Conservation (phyloP, 176 grass and related monocot genomes). For the Carex kokanica region DNA sequence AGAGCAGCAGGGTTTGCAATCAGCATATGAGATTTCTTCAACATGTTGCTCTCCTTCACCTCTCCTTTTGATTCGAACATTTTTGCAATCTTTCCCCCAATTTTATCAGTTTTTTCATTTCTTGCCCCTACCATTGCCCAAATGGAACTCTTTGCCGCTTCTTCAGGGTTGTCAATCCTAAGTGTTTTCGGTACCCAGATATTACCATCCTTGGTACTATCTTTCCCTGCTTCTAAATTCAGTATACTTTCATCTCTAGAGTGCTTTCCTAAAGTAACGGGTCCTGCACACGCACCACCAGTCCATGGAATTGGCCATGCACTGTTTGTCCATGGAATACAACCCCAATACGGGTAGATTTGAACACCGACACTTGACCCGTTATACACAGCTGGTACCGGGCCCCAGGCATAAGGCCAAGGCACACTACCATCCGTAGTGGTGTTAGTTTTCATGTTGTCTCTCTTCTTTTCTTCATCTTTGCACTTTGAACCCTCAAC, state of each 20-base stretch:
- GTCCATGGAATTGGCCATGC: conserved; percentile 56
- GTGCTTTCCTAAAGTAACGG: conserved; percentile 56
- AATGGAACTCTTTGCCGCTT: conserved; percentile 84
- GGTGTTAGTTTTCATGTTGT: conserved; percentile 27
- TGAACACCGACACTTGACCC: conserved; percentile 56
- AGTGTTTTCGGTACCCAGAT: conserved; percentile 68
- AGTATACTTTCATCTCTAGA: conserved; percentile 45
- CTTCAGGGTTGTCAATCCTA: conserved; percentile 60
- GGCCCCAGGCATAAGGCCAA: conserved; percentile 52
- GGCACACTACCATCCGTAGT: conserved; percentile 38
- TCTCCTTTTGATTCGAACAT: conserved; percentile 58
- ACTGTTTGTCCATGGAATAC: conserved; percentile 36
- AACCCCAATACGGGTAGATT: conserved; percentile 85
- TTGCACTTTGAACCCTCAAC: conserved; percentile 38
- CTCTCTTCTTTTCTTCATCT: conserved; percentile 38
- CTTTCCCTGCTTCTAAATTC: conserved; percentile 9
- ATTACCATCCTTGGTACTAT: conserved; percentile 38
- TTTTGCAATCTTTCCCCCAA: conserved; percentile 46
- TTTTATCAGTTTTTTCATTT: conserved; percentile 37
- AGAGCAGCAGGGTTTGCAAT: conserved; percentile 73
- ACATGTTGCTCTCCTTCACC: conserved; percentile 25
- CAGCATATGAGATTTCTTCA: conserved; percentile 40
- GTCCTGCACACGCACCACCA: conserved; percentile 39
- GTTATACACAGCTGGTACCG: conserved; percentile 43
- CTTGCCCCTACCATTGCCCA: conserved; percentile 61